phyloP scores from a whole-genome alignment of 2,329 filamentous ascomycete species.

The Fusarium proliferatum region DNA sequence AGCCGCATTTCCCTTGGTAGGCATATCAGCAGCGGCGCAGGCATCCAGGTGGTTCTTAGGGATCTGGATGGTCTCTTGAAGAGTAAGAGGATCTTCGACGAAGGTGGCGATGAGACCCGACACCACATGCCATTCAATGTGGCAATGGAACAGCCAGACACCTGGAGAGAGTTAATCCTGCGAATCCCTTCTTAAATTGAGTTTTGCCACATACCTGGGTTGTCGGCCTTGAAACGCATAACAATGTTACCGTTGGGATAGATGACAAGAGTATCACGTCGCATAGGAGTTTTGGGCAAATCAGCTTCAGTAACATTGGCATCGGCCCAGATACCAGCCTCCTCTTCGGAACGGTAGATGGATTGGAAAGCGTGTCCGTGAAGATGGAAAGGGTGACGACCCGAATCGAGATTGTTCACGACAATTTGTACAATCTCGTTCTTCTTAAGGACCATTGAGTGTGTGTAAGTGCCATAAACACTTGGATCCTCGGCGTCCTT shows the following conservation, averaged over 20 bases:
- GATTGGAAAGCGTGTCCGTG: constrained; percentile 83
- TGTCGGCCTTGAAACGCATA: constrained; percentile 74
- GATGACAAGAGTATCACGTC: constrained; percentile 76
- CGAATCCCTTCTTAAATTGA: rapidly evolving
- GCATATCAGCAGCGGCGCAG: constrained; percentile 64
- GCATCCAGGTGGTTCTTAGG: constrained; percentile 68
- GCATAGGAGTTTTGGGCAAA: constrained; percentile 69
- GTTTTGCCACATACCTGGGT: constrained; percentile 62
- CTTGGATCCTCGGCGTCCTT: constrained; percentile 66
- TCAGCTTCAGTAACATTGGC: constrained; percentile 52
- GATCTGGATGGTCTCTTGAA: constrained; percentile 71
- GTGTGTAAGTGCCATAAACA: constrained; percentile 74
- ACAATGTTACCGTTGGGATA: constrained; percentile 75
- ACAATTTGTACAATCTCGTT: constrained; percentile 76
- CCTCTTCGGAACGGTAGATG: constrained; percentile 68
- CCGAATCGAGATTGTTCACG: constrained; percentile 78
- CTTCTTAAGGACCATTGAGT: constrained; percentile 75
- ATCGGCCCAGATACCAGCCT: constrained; percentile 66
- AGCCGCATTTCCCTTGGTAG: constrained; percentile 77
- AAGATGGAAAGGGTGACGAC: constrained; percentile 81
- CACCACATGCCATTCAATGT: constrained; percentile 81
- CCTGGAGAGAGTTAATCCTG: constrained; percentile 46
- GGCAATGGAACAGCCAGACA: constrained; percentile 83
- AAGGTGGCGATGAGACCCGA: constrained; percentile 74
- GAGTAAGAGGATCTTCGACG: constrained; percentile 69